Conservation (phyloP, 2,329 filamentous ascomycete species). For the Trichoderma semiorbis region DNA sequence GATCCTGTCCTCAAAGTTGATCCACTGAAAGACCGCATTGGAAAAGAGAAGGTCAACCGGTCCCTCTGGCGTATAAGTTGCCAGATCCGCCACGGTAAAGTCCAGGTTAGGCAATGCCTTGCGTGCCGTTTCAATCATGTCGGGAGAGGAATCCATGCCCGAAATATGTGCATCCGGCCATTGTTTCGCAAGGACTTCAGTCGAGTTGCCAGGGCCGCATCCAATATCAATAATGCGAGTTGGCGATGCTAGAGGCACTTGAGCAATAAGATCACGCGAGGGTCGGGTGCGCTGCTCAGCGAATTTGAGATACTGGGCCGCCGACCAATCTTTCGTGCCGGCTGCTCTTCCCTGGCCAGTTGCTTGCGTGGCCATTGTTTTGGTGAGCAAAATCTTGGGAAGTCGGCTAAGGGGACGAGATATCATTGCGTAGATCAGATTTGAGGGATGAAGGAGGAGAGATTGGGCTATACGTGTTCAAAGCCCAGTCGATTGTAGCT, state of each 20-base stretch:
- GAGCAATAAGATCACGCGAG: slow-evolving; percentile 50
- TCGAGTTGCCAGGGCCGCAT: slow-evolving; percentile 60
- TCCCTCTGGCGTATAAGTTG: slow-evolving; percentile 34
- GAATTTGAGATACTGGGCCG: slow-evolving; percentile 56
- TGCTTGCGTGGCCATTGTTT: slow-evolving; percentile 11
- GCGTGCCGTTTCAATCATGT: slow-evolving; percentile 53
- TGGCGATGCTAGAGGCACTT: slow-evolving; percentile 40
- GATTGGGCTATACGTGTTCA: background rate
- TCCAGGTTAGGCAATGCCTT: slow-evolving; percentile 37
- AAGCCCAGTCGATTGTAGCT: background rate
- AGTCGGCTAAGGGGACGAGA: background rate
- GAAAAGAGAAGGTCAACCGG: slow-evolving; percentile 47
- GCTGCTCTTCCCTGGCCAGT: background rate
- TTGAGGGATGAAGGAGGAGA: background rate
- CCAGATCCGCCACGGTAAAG: slow-evolving; percentile 47
- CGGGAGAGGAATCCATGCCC: slow-evolving; percentile 52
- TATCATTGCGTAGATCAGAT: background rate
- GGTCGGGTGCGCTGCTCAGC: slow-evolving; percentile 50
- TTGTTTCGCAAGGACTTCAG: slow-evolving; percentile 42
- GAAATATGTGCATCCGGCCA: slow-evolving; percentile 47
- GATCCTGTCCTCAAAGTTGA: slow-evolving; percentile 42
- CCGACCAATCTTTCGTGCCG: slow-evolving; percentile 44
- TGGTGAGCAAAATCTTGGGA: background rate
- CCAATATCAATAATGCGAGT: slow-evolving; percentile 53
- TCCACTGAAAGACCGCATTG: slow-evolving; percentile 60